Evolutionary conservation across 2,329 filamentous ascomycete species (phyloP).

Genomic region (Cercospora janseana): DNA sequence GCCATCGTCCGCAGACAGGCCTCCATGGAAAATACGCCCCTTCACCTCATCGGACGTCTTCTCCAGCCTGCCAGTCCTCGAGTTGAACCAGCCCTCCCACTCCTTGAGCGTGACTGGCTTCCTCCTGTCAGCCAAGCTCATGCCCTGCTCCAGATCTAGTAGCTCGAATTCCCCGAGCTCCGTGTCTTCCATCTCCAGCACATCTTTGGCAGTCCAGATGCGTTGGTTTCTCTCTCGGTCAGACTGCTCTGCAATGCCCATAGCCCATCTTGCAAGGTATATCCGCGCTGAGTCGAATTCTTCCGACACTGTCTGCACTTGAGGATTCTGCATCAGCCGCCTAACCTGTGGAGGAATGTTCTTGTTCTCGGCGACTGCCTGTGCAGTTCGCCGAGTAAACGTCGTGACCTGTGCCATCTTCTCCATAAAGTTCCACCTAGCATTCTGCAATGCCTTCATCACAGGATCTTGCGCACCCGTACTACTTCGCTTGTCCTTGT

Average conservation of each 20-base stretch:
- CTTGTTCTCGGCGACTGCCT: slow-evolving; percentile 87
- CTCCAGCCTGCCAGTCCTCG: slow-evolving; percentile 67
- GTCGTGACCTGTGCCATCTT: slow-evolving; percentile 97
- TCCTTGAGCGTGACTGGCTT: slow-evolving; percentile 77
- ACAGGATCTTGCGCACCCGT: slow-evolving; percentile 76
- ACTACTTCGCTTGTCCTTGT: slow-evolving; percentile 33
- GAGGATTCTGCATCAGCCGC: slow-evolving; percentile 80
- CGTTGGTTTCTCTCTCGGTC: slow-evolving; percentile 80
- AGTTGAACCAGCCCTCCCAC: slow-evolving; percentile 89
- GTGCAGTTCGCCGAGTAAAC: slow-evolving; percentile 86
- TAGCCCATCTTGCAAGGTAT: slow-evolving; percentile 94
- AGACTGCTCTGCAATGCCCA: slow-evolving; percentile 97
- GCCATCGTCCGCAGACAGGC: slow-evolving; percentile 81
- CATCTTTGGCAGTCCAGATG: slow-evolving; percentile 90
- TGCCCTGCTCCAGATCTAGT: slow-evolving; percentile 70
- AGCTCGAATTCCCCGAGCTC: slow-evolving; percentile 96
- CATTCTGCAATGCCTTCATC: slow-evolving; percentile 89
- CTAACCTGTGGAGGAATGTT: slow-evolving; percentile 85
- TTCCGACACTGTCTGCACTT: slow-evolving; percentile 91
- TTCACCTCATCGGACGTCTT: slow-evolving; percentile 91
- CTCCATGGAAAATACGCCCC: slow-evolving; percentile 94
- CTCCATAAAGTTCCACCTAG: slow-evolving; percentile 93
- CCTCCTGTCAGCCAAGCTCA: slow-evolving; percentile 73
- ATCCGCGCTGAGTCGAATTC: slow-evolving; percentile 96
- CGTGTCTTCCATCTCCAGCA: slow-evolving; percentile 90